Evolutionary conservation across 805 yeast genomes (phyloP).

Genomic region (Yueomyces sp.): DNA sequence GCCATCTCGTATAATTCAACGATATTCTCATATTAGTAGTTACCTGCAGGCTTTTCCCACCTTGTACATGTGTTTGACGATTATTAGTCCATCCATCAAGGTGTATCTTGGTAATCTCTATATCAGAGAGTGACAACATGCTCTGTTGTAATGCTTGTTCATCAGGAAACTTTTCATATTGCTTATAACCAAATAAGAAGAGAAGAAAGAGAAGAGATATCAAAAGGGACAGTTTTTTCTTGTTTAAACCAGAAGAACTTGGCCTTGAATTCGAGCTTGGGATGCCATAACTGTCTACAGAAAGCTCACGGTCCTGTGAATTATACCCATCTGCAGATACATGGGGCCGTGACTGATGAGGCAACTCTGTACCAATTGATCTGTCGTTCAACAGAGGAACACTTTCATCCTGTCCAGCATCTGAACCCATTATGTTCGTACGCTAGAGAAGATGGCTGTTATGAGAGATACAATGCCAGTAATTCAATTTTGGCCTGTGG

Average conservation of each 20-base stretch:
- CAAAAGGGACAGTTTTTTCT: background rate
- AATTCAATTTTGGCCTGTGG: no score
- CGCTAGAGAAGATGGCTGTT: no score
- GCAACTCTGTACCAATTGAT: background rate
- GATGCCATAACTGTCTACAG: background rate
- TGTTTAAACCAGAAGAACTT: background rate
- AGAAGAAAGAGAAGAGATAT: no score
- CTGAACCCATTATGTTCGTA: no score
- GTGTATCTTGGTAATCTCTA: slow-evolving; percentile 9
- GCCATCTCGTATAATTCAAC: slow-evolving; percentile 11
- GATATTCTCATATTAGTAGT: slow-evolving; percentile 5
- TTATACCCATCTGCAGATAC: background rate
- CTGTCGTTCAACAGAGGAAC: no score
- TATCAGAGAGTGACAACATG: slow-evolving; percentile 10
- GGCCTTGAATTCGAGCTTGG: background rate
- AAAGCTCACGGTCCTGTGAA: background rate
- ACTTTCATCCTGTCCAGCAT: no score
- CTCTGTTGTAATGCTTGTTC: slow-evolving; percentile 9
- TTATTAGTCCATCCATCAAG: slow-evolving; percentile 19
- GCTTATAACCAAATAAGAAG: background rate
- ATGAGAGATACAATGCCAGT: no score
- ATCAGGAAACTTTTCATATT: slow-evolving; percentile 4
- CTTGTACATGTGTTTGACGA: slow-evolving; percentile 7
- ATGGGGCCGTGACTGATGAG: background rate
- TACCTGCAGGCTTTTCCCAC: slow-evolving; percentile 11